phyloP scores from a whole-genome alignment of 257 asterid genomes.

The Solanum piurae region DNA sequence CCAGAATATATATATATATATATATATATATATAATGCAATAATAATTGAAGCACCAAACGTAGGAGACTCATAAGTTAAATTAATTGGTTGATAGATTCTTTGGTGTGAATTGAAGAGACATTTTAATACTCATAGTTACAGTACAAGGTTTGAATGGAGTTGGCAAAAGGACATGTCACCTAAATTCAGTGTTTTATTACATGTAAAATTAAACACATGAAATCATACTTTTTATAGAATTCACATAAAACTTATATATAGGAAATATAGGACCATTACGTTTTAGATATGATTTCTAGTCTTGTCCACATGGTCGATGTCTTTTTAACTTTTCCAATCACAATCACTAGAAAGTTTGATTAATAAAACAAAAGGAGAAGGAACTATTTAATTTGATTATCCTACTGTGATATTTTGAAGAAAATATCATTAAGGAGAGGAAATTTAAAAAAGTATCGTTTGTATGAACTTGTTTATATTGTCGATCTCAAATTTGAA shows the following conservation, averaged over 20 bases:
- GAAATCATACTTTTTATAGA: not conserved
- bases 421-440: not conserved
- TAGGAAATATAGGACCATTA: not conserved
- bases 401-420: not conserved
- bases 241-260: not conserved
- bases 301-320: not conserved
- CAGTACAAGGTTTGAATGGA: not conserved
- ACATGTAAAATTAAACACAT: not conserved
- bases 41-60: not conserved
- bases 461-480: no score
- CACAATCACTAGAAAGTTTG: not conserved
- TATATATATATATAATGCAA: not conserved
- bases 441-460: not conserved
- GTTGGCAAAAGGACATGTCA: not conserved
- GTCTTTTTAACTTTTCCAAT: not conserved
- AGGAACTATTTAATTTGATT: not conserved
- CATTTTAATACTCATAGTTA: not conserved
- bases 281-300: not conserved
- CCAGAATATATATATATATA: not conserved
- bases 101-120: not conserved
- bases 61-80: not conserved
- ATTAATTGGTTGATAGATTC: not conserved
- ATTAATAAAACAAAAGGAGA: not conserved
- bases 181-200: not conserved
- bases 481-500: not conserved